phyloP scores from a whole-genome alignment of 1,139 yeast species.

The Candida mesenterica region DNA sequence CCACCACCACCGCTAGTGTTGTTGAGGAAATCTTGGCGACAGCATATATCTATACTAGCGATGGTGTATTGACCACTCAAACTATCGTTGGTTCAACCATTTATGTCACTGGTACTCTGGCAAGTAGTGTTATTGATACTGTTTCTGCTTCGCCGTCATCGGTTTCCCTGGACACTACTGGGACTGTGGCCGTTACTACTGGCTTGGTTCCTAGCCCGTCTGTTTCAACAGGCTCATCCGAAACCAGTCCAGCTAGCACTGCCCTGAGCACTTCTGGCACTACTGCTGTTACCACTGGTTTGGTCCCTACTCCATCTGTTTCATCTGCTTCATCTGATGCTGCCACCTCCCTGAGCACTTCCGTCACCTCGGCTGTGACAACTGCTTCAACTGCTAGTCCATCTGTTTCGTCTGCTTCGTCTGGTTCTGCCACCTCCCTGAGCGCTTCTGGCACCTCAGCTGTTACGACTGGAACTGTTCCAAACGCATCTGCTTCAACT shows the following conservation, averaged over 20 bases:
- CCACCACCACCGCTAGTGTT: slow-evolving; percentile 29
- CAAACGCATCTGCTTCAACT: slow-evolving; percentile 4
- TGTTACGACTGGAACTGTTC: slow-evolving; percentile 5
- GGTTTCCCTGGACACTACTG: not conserved
- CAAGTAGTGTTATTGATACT: slow-evolving; percentile 4
- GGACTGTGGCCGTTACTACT: not conserved
- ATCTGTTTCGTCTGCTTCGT: not conserved
- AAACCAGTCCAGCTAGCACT: slow-evolving; percentile 3
- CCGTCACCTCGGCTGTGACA: slow-evolving; percentile 1
- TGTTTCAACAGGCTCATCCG: not conserved
- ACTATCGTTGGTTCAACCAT: slow-evolving; percentile 27
- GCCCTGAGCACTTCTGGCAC: slow-evolving; percentile 6
- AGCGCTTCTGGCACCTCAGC: not conserved
- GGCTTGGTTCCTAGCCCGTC: not conserved
- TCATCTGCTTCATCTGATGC: too few relatives aligned
- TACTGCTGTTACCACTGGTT: slow-evolving; percentile 8
- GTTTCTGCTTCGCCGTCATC: slow-evolving; percentile 4
- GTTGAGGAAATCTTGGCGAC: slow-evolving; percentile 33
- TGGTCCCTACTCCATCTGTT: slow-evolving; percentile 1
- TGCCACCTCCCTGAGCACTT: slow-evolving; percentile 1
- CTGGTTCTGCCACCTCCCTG: not conserved
- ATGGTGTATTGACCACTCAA: slow-evolving; percentile 35
- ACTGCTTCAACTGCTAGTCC: slow-evolving; percentile 1
- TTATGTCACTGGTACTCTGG: slow-evolving; percentile 4
- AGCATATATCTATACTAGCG: slow-evolving; percentile 33